A percentile compares a stretch with the other conserved stretches of the same genome.
Evolutionary conservation across 768 basidiomycete species (phyloP).

Genomic region (Termitomyces bulborhizus): DNA sequence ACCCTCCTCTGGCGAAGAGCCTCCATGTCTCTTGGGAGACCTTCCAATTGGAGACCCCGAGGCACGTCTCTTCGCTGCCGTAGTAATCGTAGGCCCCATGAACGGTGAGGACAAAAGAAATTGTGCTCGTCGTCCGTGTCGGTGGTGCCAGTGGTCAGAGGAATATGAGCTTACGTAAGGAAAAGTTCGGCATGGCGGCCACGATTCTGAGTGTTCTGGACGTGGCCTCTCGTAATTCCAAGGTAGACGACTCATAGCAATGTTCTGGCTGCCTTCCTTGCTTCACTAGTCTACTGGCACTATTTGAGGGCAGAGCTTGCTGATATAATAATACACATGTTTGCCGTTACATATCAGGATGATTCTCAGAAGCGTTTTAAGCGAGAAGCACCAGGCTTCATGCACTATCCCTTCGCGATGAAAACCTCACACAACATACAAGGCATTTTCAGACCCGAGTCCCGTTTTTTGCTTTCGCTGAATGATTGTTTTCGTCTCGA

Average conservation of each 20-base stretch:
- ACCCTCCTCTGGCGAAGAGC: constrained; percentile 78
- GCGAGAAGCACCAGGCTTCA: background rate
- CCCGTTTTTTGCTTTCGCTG: too few relatives aligned
- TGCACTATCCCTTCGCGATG: background rate
- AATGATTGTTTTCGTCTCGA: background rate
- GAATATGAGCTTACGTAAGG: constrained; percentile 16
- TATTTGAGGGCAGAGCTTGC: background rate
- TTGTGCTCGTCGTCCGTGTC: constrained; percentile 11
- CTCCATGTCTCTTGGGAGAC: constrained; percentile 47
- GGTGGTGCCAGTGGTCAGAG: constrained; percentile 8
- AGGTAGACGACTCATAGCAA: background rate
- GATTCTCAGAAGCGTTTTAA: background rate
- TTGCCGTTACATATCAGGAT: background rate
- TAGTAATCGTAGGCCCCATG: constrained; percentile 29
- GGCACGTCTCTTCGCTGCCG: constrained; percentile 49
- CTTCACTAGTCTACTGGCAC: background rate
- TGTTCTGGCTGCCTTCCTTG: background rate
- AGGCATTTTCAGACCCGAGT: background rate
- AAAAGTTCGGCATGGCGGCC: background rate
- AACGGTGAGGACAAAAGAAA: constrained; percentile 2
- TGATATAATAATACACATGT: background rate
- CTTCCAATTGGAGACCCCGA: constrained; percentile 47
- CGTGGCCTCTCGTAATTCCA: background rate
- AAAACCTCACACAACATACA: background rate
- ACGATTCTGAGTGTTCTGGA: background rate